These are phyloP conservation scores for Chlamydomonas reinhardtii DNA, from an alignment of 163 green algal species.

Conservation along the genomic window DNA sequence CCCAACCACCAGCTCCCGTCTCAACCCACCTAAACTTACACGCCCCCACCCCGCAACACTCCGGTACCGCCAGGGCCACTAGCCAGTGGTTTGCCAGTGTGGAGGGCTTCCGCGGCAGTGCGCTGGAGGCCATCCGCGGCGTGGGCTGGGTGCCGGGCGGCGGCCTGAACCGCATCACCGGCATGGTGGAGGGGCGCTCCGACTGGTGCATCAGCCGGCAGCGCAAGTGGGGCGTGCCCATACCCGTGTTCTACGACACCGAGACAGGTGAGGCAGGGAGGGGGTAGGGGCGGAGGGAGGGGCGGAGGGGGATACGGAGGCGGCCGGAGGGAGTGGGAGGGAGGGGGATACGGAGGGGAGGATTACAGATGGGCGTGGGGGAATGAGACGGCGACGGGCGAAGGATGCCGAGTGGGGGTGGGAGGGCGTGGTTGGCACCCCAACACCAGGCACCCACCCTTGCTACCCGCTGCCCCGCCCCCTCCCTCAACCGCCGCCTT, in stretches of 20 bases:
- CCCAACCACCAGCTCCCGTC: neutral
- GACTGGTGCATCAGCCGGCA: constrained; percentile 99
- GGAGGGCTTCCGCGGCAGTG: constrained; percentile 87
- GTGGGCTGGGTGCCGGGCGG: constrained; percentile 63
- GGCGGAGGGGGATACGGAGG: too few species aligned
- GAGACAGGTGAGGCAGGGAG: constrained; percentile 67
- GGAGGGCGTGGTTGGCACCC: too few species aligned
- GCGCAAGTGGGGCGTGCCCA: constrained; percentile 98
- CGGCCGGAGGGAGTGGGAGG: too few species aligned
- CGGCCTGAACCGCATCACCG: constrained; percentile 88
- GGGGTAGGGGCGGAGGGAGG: neutral
- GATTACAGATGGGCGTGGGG: too few species aligned
- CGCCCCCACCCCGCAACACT: constrained; percentile 65
- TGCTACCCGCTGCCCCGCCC: too few species aligned
- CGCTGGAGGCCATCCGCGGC: constrained; percentile 84
- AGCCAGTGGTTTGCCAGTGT: constrained; percentile 99
- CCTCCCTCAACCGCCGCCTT: constrained; percentile 50
- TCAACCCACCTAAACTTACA: neutral
- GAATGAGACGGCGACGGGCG: too few species aligned
- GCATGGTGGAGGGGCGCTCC: constrained; percentile 91
- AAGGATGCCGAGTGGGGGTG: too few species aligned
- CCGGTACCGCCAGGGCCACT: constrained; percentile 78
- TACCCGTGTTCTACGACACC: constrained; percentile 97
- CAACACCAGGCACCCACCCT: too few species aligned
- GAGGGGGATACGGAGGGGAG: too few species aligned